Evolutionary conservation across 83 land plant species (phyloP), one percentile per base, ranked within the genome.

Genomic region (Thuja plicata): DNA sequence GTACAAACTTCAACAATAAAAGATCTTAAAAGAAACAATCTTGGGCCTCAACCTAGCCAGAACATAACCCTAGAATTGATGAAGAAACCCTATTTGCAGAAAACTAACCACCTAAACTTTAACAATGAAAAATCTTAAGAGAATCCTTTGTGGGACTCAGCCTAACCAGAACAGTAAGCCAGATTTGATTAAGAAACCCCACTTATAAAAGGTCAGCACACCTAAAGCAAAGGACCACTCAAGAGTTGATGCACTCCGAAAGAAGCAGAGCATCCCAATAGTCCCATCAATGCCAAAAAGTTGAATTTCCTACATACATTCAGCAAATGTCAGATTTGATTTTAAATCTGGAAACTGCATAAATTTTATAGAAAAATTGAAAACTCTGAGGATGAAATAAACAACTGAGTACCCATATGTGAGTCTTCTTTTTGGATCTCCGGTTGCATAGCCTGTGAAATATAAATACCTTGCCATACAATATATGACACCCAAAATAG

Each of bases 381-480:
- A n/a, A 32, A 10, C 0, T 10, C 35, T 74, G 32, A 27, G 3
- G 41, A 12, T 13, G 3, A 15, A 3, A 74, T 30, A 78, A 78
- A 78, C 17, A 7, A 10, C 54, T 1, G 52, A 55, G 37, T 89
- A 96, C 97, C 98, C 98, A 40, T 90, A 81, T 21, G 71, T 89
- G 78, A 93, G 85, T 27, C 98, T 92, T 19, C 91, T 94, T 40
- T 88, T n/a, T 17, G 99, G 97, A 12, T 89, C 94, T 0, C 99
- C 98, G 12, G 94, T 93, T 40, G 98, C 81, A 87, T 97, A 97
- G 66, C 99, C 99, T 43, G 71, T 94, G 95, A 97, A 97, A 89
- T 95, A 97, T 90, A 93, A 92, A 89, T 88, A 95, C 41, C 98
- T 95, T 50, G 62, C 84, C 7, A 94, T 86, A 3, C 73, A 77